Conservation (phyloP, 192 early-diverging fungal genomes). For the Dispira parvispora region DNA sequence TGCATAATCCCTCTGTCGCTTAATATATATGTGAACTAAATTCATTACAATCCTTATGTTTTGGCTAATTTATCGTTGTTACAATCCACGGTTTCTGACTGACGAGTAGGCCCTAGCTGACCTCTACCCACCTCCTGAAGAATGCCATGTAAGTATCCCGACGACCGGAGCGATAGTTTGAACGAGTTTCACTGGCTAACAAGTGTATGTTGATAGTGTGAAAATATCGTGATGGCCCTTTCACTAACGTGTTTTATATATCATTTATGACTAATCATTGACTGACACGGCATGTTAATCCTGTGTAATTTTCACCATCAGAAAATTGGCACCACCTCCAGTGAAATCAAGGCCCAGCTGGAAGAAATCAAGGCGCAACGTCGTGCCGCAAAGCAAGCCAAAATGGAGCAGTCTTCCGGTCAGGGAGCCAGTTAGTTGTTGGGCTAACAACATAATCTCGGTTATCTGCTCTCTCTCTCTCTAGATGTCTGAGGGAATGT, state of each 20-base stretch:
- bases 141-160: conserved; percentile 1
- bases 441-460: no score
- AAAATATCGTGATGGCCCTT: neutral
- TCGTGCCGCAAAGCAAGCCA: no score
- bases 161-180: neutral
- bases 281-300: neutral
- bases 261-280: neutral
- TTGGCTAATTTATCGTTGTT: no score
- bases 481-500: no score
- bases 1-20: no score
- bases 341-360: conserved; percentile 1
- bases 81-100: no score
- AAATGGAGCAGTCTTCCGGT: no score
- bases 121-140: conserved; percentile 4
- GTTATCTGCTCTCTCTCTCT: no score
- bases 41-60: no score
- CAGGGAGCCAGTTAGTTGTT: no score
- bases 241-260: neutral
- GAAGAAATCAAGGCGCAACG: neutral
- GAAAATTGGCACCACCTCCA: neutral
- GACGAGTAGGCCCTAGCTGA: conserved; percentile 5
- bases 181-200: neutral
- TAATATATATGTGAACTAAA: no score
- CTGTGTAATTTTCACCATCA: neutral
- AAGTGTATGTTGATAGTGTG: neutral